phyloP scores from a whole-genome alignment of 1,284 basidiomycete genomes.

The Mycena sp. region DNA sequence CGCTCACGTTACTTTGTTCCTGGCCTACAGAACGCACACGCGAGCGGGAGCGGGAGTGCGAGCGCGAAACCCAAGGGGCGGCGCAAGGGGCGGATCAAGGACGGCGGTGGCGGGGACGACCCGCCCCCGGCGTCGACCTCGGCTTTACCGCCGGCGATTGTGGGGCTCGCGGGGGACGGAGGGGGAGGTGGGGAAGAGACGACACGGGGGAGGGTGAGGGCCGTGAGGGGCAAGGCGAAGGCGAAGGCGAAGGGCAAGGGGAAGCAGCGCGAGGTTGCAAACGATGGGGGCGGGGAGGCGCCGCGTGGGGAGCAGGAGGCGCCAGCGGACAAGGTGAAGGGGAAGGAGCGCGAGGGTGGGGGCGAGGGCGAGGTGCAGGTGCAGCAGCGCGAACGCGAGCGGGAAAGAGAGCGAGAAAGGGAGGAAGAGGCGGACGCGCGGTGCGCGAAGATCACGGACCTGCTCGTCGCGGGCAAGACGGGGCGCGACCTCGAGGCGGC shows the following conservation, averaged over 20 bases:
- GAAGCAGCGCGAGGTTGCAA: conserved; percentile 3
- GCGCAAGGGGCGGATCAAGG: conserved; percentile 32
- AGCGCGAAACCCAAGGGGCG: conserved; percentile 23
- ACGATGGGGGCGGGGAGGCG: not conserved
- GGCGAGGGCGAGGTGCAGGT: too few species aligned
- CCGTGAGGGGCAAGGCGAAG: not conserved
- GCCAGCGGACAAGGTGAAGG: not conserved
- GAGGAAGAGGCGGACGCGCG: conserved; percentile 12
- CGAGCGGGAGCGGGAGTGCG: not conserved
- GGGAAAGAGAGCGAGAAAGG: not conserved
- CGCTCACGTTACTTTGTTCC: too few species aligned
- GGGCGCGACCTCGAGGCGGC: conserved; percentile 21
- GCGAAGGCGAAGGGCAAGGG: conserved; percentile 5
- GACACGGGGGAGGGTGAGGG: too few species aligned
- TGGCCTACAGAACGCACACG: conserved; percentile 8
- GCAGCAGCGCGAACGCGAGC: not conserved
- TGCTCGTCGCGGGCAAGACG: conserved; percentile 28
- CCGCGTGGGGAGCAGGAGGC: not conserved
- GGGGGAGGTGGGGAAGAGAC: not conserved
- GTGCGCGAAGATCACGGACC: conserved; percentile 18
- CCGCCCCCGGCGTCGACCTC: not conserved
- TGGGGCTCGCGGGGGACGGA: not conserved
- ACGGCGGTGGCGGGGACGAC: conserved; percentile 17
- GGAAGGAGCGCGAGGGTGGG: not conserved
- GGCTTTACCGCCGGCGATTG: too few species aligned